These are phyloP conservation scores for Trichoderma atrobrunneum DNA, from an alignment of 2,329 filamentous ascomycete genomes.

Conservation along the genomic window DNA sequence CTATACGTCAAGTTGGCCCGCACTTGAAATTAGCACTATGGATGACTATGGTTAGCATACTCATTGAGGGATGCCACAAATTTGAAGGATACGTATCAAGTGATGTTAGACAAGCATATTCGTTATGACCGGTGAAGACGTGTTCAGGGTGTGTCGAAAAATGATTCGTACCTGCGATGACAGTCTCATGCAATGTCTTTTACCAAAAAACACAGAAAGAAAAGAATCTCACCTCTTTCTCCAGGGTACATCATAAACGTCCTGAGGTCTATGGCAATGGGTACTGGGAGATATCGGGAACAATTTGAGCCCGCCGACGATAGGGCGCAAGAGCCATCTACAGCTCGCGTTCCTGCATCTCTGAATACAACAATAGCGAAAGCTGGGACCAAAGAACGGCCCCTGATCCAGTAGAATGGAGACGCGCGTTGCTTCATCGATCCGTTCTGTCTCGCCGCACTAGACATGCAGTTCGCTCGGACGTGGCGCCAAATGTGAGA, in stretches of 20 bases:
- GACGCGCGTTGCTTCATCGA: not conserved
- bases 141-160: not conserved
- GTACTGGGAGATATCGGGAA: not conserved
- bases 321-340: constrained; percentile 3
- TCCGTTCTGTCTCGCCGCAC: not conserved
- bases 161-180: not conserved
- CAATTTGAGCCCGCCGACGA: not conserved
- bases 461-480: constrained; percentile 3
- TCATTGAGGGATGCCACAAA: not conserved
- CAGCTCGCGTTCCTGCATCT: constrained; percentile 15
- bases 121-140: not conserved
- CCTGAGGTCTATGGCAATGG: not conserved
- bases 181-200: not conserved
- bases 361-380: constrained; percentile 7
- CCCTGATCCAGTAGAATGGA: constrained; percentile 1
- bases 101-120: not conserved
- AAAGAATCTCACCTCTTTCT: not conserved
- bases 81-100: not conserved
- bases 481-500: not conserved
- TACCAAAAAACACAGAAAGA: not conserved
- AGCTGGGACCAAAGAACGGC: not conserved
- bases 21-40: not conserved
- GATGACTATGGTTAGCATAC: not conserved
- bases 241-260: not conserved
- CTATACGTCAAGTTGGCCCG: not conserved